A percentile compares a stretch with the other conserved stretches of the same genome.
These are phyloP conservation scores for Kalmusia sp. DNA, from an alignment of 2,329 filamentous ascomycete species.

Conservation along the genomic window DNA sequence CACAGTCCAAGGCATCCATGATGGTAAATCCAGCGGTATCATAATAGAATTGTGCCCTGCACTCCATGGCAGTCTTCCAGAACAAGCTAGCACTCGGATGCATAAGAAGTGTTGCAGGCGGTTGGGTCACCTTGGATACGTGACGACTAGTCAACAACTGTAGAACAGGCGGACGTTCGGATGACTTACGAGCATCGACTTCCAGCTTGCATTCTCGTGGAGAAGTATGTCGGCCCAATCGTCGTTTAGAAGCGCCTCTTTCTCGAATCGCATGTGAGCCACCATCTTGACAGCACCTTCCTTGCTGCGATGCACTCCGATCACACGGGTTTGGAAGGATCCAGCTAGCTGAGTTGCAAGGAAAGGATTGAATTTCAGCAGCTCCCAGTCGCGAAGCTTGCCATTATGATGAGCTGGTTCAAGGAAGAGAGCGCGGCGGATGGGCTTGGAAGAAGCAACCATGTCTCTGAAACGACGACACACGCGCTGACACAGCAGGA, in stretches of 20 bases:
- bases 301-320: conserved; percentile 12
- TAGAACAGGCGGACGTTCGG: background rate
- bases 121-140: conserved; percentile 10
- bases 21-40: conserved; percentile 14
- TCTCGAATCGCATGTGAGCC: conserved; percentile 12
- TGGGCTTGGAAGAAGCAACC: conserved; percentile 12
- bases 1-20: conserved; percentile 9
- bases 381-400: conserved; percentile 6
- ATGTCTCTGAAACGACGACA: conserved; percentile 12
- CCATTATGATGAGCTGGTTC: conserved; percentile 16
- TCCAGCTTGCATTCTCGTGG: conserved; percentile 14
- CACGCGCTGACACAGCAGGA: conserved; percentile 16
- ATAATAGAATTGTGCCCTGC: conserved; percentile 11
- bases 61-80: conserved; percentile 15
- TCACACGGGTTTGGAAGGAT: conserved; percentile 11
- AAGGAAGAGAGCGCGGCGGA: conserved; percentile 17
- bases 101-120: conserved; percentile 17
- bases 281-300: conserved; percentile 18
- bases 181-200: conserved; percentile 12
- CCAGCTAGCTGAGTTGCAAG: conserved; percentile 9
- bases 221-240: conserved; percentile 9
- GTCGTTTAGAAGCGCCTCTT: conserved; percentile 3
- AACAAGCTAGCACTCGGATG: conserved; percentile 18
- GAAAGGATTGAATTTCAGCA: conserved; percentile 18
- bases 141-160: background rate